Evolutionary conservation across 176 grass and related monocot genomes (phyloP), one percentile per base, ranked within the genome.

Genomic region (Pontederia crassipes): DNA sequence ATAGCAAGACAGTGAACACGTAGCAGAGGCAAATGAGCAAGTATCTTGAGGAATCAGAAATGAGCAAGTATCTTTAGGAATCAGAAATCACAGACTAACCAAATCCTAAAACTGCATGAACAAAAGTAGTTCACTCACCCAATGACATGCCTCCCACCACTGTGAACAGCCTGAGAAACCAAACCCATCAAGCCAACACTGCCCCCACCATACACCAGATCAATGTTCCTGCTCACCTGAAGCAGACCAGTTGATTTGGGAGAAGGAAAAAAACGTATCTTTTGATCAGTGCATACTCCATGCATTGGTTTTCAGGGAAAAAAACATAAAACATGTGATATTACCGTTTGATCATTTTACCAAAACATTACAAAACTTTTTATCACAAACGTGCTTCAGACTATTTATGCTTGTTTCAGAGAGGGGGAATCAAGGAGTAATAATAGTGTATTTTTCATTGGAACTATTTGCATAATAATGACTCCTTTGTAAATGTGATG

Each of bases 121-220:
- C 1, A 48, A 17, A 57, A 3, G 67, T 48, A 70, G 72, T 59
- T 77, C 48, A 47, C 72, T 79, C 3, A 96, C 94, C 94, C 94
- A 5, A 85, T 93, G 64, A 99, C 94, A 78, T 99, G 94, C 50
- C 94, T 78, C 27, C 94, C 94, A 10, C 94, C 94, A 74, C 86
- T 79, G 74, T 93, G 81, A 2, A 86, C 94, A 52, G 94, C 88
- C 65, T 99, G 88, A 28, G 94, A 99, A 49, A 99, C 94, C 68
- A 99, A 68, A 28, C 94, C 94, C 94, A 99, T 99, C 10, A 99
- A 84, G 29, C 94, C 94, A 71, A 89, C 77, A 77, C 94, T 82
- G 28, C 94, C 94, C 29, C 94, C 94, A 46, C 94, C 94, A 61
- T 99, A 99, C 79, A 99, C 94, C 79, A 99, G 83, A 81, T 99